phyloP scores from a whole-genome alignment of 768 basidiomycete species.

The Serendipita sp. region DNA sequence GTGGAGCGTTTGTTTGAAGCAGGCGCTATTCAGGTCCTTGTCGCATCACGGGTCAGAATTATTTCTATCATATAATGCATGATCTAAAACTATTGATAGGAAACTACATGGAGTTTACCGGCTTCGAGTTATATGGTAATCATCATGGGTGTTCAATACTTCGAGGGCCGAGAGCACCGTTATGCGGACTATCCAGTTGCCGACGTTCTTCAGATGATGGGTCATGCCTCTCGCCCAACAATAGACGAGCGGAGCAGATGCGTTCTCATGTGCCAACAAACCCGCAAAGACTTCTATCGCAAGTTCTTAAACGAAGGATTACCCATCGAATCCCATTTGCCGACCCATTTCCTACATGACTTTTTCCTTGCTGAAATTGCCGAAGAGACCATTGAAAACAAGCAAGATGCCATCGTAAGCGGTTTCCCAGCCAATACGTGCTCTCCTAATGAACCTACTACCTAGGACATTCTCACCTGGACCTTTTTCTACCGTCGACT shows the following conservation, averaged over 20 bases:
- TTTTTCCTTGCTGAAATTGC: slow-evolving; percentile 98
- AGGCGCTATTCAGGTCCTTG: slow-evolving; percentile 85
- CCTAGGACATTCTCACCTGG: slow-evolving; percentile 91
- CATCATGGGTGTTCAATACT: slow-evolving; percentile 97
- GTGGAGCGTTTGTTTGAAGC: slow-evolving; percentile 84
- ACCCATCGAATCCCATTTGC: slow-evolving; percentile 88
- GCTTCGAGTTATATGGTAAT: slow-evolving; percentile 94
- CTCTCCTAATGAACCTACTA: background rate
- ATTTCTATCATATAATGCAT: background rate
- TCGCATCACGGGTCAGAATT: slow-evolving; percentile 69
- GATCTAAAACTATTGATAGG: slow-evolving; percentile 27
- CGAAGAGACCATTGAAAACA: slow-evolving; percentile 97
- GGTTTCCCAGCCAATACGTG: background rate
- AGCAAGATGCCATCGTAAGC: slow-evolving; percentile 84
- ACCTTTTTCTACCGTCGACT: slow-evolving; percentile 95
- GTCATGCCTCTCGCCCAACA: slow-evolving; percentile 80
- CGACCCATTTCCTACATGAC: slow-evolving; percentile 81
- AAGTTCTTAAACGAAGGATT: slow-evolving; percentile 96
- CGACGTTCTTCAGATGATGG: slow-evolving; percentile 99
- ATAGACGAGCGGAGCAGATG: slow-evolving; percentile 85
- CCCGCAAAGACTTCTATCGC: slow-evolving; percentile 96
- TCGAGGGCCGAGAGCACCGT: slow-evolving; percentile 94
- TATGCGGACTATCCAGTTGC: slow-evolving; percentile 97
- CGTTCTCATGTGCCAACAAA: slow-evolving; percentile 94
- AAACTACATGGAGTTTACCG: slow-evolving; percentile 91